Evolutionary conservation across 2,329 filamentous ascomycete species (phyloP).

Genomic region (Alternaria atra): DNA sequence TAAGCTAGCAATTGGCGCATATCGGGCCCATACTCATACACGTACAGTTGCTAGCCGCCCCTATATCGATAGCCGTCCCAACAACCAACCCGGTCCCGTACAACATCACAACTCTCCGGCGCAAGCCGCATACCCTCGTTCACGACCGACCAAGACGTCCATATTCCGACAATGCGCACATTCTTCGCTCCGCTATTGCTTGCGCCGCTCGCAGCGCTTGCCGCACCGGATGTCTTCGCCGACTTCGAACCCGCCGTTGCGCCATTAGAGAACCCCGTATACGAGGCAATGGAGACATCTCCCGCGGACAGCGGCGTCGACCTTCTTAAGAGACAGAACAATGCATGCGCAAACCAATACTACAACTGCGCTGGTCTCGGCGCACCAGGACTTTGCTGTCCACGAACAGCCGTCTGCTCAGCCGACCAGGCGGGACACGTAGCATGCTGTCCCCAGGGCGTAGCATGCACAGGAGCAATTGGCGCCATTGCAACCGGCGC

Average conservation of each 20-base stretch:
- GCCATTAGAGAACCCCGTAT: constrained; percentile 26
- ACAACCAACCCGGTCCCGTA: constrained; percentile 8
- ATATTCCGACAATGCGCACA: constrained; percentile 39
- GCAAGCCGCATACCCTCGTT: constrained; percentile 18
- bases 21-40: not conserved
- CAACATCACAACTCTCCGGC: constrained; percentile 17
- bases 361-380: constrained; percentile 62
- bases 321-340: constrained; percentile 49
- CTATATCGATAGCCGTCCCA: constrained; percentile 16
- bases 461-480: constrained; percentile 63
- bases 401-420: constrained; percentile 62
- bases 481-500: constrained; percentile 22
- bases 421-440: constrained; percentile 65
- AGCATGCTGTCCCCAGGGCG: constrained; percentile 68
- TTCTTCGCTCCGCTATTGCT: constrained; percentile 36
- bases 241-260: constrained; percentile 44
- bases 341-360: constrained; percentile 62
- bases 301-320: constrained; percentile 31
- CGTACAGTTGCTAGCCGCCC: constrained; percentile 4
- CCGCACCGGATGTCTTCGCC: constrained; percentile 39
- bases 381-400: constrained; percentile 65
- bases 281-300: constrained; percentile 36
- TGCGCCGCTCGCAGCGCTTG: constrained; percentile 41
- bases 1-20: not conserved
- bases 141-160: not conserved